Conservation (phyloP, 2,329 filamentous ascomycete genomes). For the Colletotrichum musicola region DNA sequence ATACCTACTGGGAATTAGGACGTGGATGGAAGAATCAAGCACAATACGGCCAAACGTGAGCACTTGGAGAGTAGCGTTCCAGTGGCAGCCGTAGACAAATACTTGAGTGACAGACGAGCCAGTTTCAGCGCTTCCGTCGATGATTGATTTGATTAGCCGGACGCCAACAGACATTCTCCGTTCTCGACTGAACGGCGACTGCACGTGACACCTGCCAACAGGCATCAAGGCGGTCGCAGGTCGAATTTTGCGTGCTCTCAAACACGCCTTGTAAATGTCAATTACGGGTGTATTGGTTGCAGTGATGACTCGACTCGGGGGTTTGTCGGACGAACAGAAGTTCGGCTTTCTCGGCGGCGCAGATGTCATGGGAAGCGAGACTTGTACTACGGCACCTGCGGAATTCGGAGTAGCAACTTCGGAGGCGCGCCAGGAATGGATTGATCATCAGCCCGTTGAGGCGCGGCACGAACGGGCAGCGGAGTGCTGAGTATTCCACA, state of each 20-base stretch:
- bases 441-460: slow-evolving; percentile 12
- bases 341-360: slow-evolving; percentile 28
- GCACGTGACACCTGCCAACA: slow-evolving; percentile 19
- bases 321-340: slow-evolving; percentile 14
- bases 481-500: slow-evolving; percentile 21
- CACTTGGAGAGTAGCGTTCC: background rate
- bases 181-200: slow-evolving; percentile 8
- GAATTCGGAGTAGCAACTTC: slow-evolving; percentile 5
- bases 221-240: background rate
- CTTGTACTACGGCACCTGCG: slow-evolving; percentile 20
- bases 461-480: slow-evolving; percentile 18
- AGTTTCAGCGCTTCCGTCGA: slow-evolving; percentile 3
- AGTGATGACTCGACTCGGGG: slow-evolving; percentile 14
- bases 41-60: no score
- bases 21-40: no score
- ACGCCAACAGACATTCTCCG: background rate
- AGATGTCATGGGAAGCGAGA: background rate
- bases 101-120: background rate
- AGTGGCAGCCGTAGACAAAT: background rate
- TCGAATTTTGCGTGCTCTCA: background rate
- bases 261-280: background rate
- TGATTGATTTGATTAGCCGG: background rate
- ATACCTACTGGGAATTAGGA: no score
- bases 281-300: background rate
- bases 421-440: slow-evolving; percentile 18